Evolutionary conservation across 23 red algal genomes (phyloP).

Genomic region (Agarophyton chilense): DNA sequence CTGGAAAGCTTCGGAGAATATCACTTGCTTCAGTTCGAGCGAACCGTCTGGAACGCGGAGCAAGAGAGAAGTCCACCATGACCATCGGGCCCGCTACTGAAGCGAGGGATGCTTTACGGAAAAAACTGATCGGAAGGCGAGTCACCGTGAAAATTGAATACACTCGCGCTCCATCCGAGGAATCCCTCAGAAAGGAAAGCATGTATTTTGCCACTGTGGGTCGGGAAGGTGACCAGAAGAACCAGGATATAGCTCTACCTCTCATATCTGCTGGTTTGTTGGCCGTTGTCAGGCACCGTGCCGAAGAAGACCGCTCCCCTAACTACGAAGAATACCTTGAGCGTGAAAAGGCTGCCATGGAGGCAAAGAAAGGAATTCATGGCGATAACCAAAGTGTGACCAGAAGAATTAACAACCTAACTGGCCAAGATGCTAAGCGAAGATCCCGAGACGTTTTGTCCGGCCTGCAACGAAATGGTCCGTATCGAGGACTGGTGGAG

Average conservation of each 20-base stretch:
- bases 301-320: constrained; percentile 74
- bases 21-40: constrained; percentile 76
- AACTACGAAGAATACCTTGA: constrained; percentile 84
- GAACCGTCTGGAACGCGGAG: constrained; percentile 51
- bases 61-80: constrained; percentile 46
- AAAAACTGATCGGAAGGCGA: constrained; percentile 64
- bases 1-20: constrained; percentile 41
- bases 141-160: constrained; percentile 77
- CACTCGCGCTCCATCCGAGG: constrained; percentile 40
- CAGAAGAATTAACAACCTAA: constrained; percentile 78
- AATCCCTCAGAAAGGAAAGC: constrained; percentile 54
- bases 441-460: constrained; percentile 70
- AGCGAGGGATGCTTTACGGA: constrained; percentile 50
- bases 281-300: constrained; percentile 73
- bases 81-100: constrained; percentile 54
- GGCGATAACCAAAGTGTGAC: neutral
- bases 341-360: constrained; percentile 75
- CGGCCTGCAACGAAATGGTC: constrained; percentile 72
- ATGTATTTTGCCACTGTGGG: constrained; percentile 72
- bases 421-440: constrained; percentile 77
- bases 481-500: constrained; percentile 75
- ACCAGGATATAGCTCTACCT: constrained; percentile 69
- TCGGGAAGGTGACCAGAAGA: constrained; percentile 70
- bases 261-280: constrained; percentile 74
- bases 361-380: constrained; percentile 73